A percentile compares a stretch with the other conserved stretches of the same genome.
phyloP scores from a whole-genome alignment of 2,329 filamentous ascomycete species.

The Penicillium oxalicum region DNA sequence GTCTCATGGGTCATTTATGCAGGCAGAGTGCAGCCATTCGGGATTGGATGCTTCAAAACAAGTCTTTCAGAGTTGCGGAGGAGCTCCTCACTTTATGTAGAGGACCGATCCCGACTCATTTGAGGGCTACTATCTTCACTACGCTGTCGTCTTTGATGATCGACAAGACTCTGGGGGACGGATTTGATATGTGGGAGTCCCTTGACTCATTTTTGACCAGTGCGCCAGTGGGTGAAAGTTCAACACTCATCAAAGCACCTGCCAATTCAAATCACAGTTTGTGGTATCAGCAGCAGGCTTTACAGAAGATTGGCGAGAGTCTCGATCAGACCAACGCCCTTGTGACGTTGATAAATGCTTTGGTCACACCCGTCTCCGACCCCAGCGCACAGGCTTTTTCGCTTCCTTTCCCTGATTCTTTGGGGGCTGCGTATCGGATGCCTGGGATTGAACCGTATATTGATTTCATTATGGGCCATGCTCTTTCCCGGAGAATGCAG shows the following conservation, averaged over 20 bases:
- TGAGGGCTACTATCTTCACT: conserved; percentile 79
- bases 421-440: conserved; percentile 71
- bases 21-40: conserved; percentile 67
- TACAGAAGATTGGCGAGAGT: conserved; percentile 67
- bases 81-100: conserved; percentile 74
- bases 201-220: not conserved
- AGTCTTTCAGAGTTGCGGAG: conserved; percentile 63
- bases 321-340: conserved; percentile 86
- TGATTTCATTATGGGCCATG: conserved; percentile 78
- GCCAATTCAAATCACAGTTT: conserved; percentile 36
- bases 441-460: conserved; percentile 88
- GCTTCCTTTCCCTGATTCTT: conserved; percentile 77
- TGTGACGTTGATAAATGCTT: conserved; percentile 65
- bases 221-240: not conserved
- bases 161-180: conserved; percentile 62
- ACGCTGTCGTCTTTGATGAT: conserved; percentile 69
- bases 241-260: conserved; percentile 35
- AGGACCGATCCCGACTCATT: conserved; percentile 65
- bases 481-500: conserved; percentile 62
- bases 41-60: conserved; percentile 63
- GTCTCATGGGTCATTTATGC: conserved; percentile 76
- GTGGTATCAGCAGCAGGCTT: conserved; percentile 54
- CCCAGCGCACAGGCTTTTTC: conserved; percentile 58
- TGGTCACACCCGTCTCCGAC: conserved; percentile 56
- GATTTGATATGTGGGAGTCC: conserved; percentile 65